Conservation (phyloP, 371 early-diverging fungal genomes). For the Mucor saturninus region DNA sequence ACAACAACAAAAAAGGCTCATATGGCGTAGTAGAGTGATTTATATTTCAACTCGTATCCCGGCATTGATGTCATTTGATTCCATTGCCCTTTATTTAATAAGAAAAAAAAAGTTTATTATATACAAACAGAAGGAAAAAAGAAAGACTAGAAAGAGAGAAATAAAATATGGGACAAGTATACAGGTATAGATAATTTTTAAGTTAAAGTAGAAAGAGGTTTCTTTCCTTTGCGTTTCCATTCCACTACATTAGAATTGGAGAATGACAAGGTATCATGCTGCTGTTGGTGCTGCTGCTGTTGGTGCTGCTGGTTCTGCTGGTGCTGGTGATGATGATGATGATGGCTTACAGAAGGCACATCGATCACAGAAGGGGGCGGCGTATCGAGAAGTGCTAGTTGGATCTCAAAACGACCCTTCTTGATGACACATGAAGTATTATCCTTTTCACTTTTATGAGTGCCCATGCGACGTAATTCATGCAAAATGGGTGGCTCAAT, state of each 20-base stretch:
- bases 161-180: too few species aligned
- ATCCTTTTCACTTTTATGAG: slow-evolving; percentile 19
- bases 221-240: slow-evolving; percentile 24
- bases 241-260: slow-evolving; percentile 14
- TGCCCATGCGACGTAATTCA: slow-evolving; percentile 31
- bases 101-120: not conserved
- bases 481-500: slow-evolving; percentile 30
- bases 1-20: not conserved
- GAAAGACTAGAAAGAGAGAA: too few species aligned
- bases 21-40: not conserved
- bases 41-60: not conserved
- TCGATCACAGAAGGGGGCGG: too few species aligned
- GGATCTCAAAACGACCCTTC: slow-evolving; percentile 48
- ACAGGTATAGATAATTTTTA: too few species aligned
- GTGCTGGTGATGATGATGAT: not conserved
- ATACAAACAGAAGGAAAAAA: not conserved
- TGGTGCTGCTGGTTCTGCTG: too few species aligned
- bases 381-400: slow-evolving; percentile 15
- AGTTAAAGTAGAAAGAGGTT: not conserved
- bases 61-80: not conserved
- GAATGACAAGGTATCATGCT: not conserved
- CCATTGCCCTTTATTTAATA: not conserved
- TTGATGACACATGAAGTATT: slow-evolving; percentile 27
- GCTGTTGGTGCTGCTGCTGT: not conserved
- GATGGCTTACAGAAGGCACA: too few species aligned